Base-by-base conservation (phyloP, 768 basidiomycete species). In the Leucocoprinus sp. region DNA sequence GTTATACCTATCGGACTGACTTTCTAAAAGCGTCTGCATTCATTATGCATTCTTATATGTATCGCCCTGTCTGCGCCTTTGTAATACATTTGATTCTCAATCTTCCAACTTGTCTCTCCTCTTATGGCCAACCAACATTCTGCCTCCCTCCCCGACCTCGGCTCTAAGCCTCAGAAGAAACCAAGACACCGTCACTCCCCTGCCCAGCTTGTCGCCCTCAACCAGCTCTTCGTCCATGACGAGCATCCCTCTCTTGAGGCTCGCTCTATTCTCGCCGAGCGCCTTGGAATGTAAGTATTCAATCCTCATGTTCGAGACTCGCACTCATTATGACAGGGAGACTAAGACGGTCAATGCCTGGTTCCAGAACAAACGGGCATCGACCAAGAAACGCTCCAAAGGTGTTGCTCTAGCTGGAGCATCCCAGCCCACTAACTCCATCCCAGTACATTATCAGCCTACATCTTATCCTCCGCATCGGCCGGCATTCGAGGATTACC, bases 341-440 rank as follows among this genome's bases (percentile, higher is more conserved):
- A 80, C 78, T 61, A 88, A 88, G 72, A 85, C 83, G 2, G 84
- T 88, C 58, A 84, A 84, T 59, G 82, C 86, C 11, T 88, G 84
- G 82, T 89, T 88, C 64, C 85, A 88, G 66, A 88, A 88, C 60
- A 88, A 87, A 69, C 74, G 86, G 44, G 85, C 86, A 5, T 86
- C 84, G 9, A 78, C 76, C 54, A 88, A 86, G 73, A 88, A 88
- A 64, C 74, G 67, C 61, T 50, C 49, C 37, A 51, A 40, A 24
- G 45, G 49, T 18, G 38, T 53, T 35, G 41, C 49, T 44, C 60
- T 26, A 37, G 52, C 50, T 41, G 57, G 44, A 53, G 62, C 43
- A 53, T 65, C 55, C 14, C 31, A 7, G 43, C 21, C 52, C 44
- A 18, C 41, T n/a, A 50, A 50, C 18, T 28, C 52, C 24, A 51